Base-by-base conservation (phyloP, 139 green algal genomes). In the Mesotaenium endlicherianum region DNA sequence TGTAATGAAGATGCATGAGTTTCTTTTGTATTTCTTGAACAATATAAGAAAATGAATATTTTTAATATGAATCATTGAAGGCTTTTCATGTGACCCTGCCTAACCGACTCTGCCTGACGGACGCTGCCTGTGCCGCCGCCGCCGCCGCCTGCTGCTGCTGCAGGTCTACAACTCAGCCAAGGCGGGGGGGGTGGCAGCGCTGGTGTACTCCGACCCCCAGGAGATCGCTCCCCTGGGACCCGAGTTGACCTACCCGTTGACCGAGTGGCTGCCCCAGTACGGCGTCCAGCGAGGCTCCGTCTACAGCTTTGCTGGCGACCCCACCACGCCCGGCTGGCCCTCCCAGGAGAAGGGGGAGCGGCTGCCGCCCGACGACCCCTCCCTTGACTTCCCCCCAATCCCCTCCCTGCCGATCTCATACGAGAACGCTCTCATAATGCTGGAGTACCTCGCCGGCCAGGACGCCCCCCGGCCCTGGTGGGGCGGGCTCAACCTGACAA, bases 151-250 rank as follows among this genome's bases (percentile, higher is more conserved):
- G n/a, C n/a, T n/a, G n/a, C n/a, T n/a, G n/a, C n/a, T 14, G 60
- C 81, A 87, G 81, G 81, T 87, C 11, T 2, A 41, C 5, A 87
- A 87, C 49, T 40, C 81, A 49, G 81, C 70, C 20, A 16, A 70
- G 11, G 30, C 20, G 34, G 81, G 59, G 8, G 81, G 57, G 20
- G 43, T 20, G 6, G 81, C n/a, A 40, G 70, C 39, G 34, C 57
- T 87, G 0, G 83, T 87, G 20, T 87, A 76, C 44, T 87, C 81
- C 1, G 81, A 87, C 59, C 81, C 81, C 4, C 43, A 60, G 20
- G 70, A 87, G 16, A 74, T 72, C 2, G 70, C 8, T 2, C 16
- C 26, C 44, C 34, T 82, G 1, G 70, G 40, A 11, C n/a, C n/a
- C n/a, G n/a, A n/a, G n/a, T n/a, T n/a, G n/a, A 86, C 80, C 16